phyloP scores from a whole-genome alignment of 2,329 filamentous ascomycete species.

The Fusarium algeriense region DNA sequence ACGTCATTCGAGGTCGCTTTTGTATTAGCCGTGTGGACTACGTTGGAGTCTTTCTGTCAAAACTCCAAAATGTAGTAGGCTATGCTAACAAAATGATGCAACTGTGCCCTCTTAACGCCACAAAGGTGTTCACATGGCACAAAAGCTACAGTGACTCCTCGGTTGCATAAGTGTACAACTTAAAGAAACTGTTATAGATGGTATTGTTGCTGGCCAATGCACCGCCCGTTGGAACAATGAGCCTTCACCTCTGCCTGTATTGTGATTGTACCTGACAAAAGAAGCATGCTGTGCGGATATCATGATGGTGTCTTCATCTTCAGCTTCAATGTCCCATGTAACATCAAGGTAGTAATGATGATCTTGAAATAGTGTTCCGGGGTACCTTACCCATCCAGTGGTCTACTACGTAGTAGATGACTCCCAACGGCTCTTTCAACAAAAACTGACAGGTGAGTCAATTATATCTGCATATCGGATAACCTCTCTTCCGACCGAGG shows the following conservation, averaged over 20 bases:
- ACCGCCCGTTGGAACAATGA: background rate
- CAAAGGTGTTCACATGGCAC: slow-evolving; percentile 6
- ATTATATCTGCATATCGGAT: background rate
- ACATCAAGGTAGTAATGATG: too few relatives aligned
- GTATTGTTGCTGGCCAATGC: background rate
- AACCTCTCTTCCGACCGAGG: background rate
- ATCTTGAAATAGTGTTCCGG: background rate
- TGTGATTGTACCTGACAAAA: slow-evolving; percentile 22
- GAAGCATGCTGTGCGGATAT: slow-evolving; percentile 36
- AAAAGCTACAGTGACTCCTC: slow-evolving; percentile 15
- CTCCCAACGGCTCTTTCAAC: background rate
- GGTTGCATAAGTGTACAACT: background rate
- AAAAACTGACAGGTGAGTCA: background rate
- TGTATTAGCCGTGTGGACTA: background rate
- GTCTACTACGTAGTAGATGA: background rate
- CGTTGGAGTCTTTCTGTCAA: background rate
- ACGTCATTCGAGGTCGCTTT: slow-evolving; percentile 23
- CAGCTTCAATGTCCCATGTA: background rate
- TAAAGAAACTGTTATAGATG: background rate
- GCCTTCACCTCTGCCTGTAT: background rate
- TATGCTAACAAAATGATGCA: background rate
- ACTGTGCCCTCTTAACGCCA: slow-evolving; percentile 2
- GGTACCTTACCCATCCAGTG: slow-evolving; percentile 11
- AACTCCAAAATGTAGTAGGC: background rate
- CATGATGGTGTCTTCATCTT: background rate